These are phyloP conservation scores for Plectosphaerella sp. DNA, from an alignment of 2,329 filamentous ascomycete species.

Conservation along the genomic window DNA sequence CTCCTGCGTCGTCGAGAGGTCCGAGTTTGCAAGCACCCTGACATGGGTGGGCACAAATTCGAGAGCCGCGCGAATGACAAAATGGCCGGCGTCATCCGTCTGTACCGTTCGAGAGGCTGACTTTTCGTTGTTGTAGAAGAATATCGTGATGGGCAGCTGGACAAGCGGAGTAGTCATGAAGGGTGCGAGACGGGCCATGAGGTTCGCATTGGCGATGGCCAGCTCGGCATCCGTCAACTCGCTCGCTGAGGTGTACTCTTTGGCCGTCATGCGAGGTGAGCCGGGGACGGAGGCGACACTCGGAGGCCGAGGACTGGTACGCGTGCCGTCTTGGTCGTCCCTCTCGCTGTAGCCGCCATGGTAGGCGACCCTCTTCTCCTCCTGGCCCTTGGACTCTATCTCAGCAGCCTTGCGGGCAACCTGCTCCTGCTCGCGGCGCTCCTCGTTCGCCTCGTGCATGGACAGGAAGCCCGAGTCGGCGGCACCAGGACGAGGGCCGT, in stretches of 20 bases:
- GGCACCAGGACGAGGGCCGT: conserved; percentile 1
- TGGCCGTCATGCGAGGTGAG: conserved; percentile 36
- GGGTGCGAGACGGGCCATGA: conserved; percentile 82
- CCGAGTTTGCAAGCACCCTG: conserved; percentile 79
- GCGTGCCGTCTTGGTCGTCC: conserved; percentile 31
- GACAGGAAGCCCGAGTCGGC: conserved; percentile 5
- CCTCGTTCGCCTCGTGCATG: conserved; percentile 39
- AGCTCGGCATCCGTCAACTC: conserved; percentile 76
- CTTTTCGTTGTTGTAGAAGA: conserved; percentile 85
- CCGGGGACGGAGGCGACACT: conserved; percentile 34
- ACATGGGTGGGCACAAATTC: conserved; percentile 91
- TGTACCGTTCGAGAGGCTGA: conserved; percentile 81
- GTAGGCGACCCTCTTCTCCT: conserved; percentile 66
- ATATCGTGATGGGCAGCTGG: conserved; percentile 76
- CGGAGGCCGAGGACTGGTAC: conserved; percentile 24
- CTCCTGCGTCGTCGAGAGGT: conserved; percentile 74
- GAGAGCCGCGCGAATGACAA: conserved; percentile 71
- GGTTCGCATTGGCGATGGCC: conserved; percentile 72
- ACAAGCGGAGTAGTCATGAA: conserved; percentile 84
- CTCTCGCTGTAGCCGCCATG: conserved; percentile 74
- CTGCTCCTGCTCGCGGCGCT: conserved; percentile 53
- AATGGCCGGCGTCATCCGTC: conserved; percentile 89
- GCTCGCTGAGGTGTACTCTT: conserved; percentile 30
- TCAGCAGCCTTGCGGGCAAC: conserved; percentile 72
- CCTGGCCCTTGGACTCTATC: conserved; percentile 68